A percentile compares a stretch with the other conserved stretches of the same genome.
Conservation (phyloP, 306 rosid genomes). For the Abrus pulchellus region DNA sequence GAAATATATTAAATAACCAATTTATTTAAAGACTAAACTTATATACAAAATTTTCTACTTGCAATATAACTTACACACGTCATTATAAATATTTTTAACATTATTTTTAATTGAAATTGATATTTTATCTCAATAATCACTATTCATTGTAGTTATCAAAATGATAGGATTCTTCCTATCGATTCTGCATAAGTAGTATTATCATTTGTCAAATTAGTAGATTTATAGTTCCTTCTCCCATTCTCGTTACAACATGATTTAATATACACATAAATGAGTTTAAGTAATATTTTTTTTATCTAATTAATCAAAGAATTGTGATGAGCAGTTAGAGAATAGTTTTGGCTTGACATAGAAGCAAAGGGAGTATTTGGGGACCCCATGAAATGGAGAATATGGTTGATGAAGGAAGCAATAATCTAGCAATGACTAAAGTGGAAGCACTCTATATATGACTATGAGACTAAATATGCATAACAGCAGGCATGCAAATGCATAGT, state of each 20-base stretch:
- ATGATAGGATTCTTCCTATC: not conserved
- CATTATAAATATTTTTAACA: no score
- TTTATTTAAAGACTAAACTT: no score
- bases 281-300: no score
- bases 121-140: no score
- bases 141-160: not conserved
- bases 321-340: not conserved
- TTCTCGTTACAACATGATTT: slow-evolving; percentile 15
- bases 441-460: not conserved
- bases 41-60: no score
- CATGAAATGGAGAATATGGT: slow-evolving; percentile 44
- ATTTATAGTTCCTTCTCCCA: slow-evolving; percentile 35
- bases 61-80: no score
- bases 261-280: not conserved
- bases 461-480: slow-evolving; percentile 43
- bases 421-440: slow-evolving; percentile 37
- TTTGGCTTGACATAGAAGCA: slow-evolving; percentile 41
- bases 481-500: slow-evolving; percentile 37
- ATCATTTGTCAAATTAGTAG: not conserved
- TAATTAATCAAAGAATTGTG: no score
- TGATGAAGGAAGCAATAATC: slow-evolving; percentile 14
- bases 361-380: slow-evolving; percentile 43
- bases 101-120: no score
- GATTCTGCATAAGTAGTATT: not conserved
- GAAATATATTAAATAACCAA: no score